phyloP scores from a whole-genome alignment of 768 basidiomycete genomes.

The Rhodotorula sphaerocarpa region DNA sequence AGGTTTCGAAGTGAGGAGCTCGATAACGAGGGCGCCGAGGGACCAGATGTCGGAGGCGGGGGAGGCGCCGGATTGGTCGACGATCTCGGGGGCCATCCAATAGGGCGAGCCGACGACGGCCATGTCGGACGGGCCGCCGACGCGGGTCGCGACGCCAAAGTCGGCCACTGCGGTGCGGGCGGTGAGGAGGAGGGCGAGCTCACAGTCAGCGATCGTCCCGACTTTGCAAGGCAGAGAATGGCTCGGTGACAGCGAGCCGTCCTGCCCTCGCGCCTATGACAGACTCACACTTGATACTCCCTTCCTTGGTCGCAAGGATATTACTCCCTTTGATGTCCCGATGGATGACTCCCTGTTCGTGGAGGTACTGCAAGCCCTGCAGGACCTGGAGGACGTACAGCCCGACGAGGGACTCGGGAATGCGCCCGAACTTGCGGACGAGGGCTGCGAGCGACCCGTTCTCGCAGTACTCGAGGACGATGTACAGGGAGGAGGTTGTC shows the following conservation, averaged over 20 bases:
- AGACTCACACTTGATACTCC: constrained; percentile 71
- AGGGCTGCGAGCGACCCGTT: constrained; percentile 94
- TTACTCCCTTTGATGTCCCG: constrained; percentile 99
- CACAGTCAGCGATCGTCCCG: too few relatives aligned
- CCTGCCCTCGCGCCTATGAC: constrained; percentile 56
- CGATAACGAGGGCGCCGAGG: constrained; percentile 89
- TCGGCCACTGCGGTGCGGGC: constrained; percentile 83
- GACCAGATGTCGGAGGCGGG: constrained; percentile 95
- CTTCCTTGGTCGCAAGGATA: constrained; percentile 96
- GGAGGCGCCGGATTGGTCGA: constrained; percentile 93
- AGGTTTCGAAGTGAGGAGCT: constrained; percentile 80
- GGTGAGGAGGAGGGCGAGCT: too few relatives aligned
- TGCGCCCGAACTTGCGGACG: constrained; percentile 94
- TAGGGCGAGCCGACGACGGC: constrained; percentile 97
- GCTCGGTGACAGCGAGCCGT: constrained; percentile 43
- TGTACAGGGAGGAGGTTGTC: constrained; percentile 86
- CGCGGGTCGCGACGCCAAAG: constrained; percentile 85
- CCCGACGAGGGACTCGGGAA: constrained; percentile 90
- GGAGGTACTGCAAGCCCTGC: constrained; percentile 89
- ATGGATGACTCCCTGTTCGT: constrained; percentile 99
- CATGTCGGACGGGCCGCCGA: constrained; percentile 68
- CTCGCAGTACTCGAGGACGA: constrained; percentile 98
- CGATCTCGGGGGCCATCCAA: constrained; percentile 99
- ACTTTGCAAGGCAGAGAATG: too few relatives aligned
- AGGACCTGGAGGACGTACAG: constrained; percentile 95